Percentiles rank a stretch among this genome's conserved stretches.
Conservation (phyloP, 2,329 filamentous ascomycete species). For the Graphilbum fragrans region DNA sequence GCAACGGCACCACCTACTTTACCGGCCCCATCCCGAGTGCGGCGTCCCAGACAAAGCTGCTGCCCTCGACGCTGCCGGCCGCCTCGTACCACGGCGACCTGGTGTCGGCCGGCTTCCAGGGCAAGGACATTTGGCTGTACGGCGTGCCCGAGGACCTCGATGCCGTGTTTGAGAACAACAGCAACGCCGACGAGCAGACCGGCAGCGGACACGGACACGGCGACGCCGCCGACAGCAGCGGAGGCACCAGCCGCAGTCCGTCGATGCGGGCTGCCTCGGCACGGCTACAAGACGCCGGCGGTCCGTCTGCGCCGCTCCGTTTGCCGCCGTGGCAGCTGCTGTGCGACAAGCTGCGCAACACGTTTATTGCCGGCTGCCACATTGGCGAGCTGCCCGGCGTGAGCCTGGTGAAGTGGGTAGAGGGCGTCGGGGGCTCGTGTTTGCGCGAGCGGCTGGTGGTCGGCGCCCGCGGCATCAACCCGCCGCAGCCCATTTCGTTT, state of each 20-base stretch:
- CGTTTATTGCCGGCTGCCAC: conserved; percentile 55
- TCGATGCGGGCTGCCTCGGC: conserved; percentile 24
- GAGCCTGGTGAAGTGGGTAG: conserved; percentile 61
- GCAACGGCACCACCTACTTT: conserved; percentile 70
- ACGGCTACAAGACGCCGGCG: conserved; percentile 21
- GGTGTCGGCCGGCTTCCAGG: conserved; percentile 61
- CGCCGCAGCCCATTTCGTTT: conserved; percentile 36
- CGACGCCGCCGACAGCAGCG: conserved; percentile 12
- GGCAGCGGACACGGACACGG: neutral
- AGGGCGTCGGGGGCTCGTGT: conserved; percentile 34
- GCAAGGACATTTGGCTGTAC: conserved; percentile 66
- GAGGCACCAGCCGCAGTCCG: conserved; percentile 23
- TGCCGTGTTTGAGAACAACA: conserved; percentile 31
- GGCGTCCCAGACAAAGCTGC: conserved; percentile 40
- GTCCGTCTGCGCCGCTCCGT: conserved; percentile 16
- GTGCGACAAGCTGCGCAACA: conserved; percentile 57
- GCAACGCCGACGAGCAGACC: too few species aligned
- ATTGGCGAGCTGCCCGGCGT: conserved; percentile 54
- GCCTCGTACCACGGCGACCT: conserved; percentile 59
- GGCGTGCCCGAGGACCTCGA: conserved; percentile 65
- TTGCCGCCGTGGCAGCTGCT: conserved; percentile 58
- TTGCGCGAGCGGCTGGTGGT: conserved; percentile 51
- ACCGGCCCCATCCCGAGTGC: conserved; percentile 51
- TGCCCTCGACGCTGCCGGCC: conserved; percentile 58
- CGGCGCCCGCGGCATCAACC: conserved; percentile 57